Percentiles rank a stretch among this genome's conserved stretches.
Conservation (phyloP, 306 rosid species). For the Ormosia emarginata region DNA sequence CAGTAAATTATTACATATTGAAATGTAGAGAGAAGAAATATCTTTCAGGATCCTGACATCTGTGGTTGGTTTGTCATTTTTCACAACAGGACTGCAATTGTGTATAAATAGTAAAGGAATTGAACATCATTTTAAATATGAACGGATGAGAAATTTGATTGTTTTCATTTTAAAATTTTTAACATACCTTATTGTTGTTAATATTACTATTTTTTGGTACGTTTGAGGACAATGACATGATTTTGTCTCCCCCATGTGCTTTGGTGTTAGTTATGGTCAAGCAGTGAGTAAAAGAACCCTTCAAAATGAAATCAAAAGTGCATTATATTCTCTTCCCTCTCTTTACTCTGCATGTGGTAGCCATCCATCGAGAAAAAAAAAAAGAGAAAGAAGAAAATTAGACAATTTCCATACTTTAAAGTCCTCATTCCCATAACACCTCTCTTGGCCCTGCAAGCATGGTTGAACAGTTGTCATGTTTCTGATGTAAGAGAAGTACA, state of each 20-base stretch:
- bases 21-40: slow-evolving; percentile 6
- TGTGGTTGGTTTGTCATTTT: slow-evolving; percentile 38
- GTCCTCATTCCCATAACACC: slow-evolving; percentile 3
- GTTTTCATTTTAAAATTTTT: not conserved
- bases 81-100: slow-evolving; percentile 19
- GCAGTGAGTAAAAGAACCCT: slow-evolving; percentile 39
- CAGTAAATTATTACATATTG: slow-evolving; percentile 9
- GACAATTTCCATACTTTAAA: not conserved
- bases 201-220: not conserved
- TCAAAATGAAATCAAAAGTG: slow-evolving; percentile 34
- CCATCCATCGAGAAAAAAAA: slow-evolving; percentile 28
- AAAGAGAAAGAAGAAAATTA: not conserved
- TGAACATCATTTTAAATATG: slow-evolving; percentile 26
- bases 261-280: slow-evolving; percentile 36
- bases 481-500: slow-evolving; percentile 21
- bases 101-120: slow-evolving; percentile 21
- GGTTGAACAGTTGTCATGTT: slow-evolving; percentile 3
- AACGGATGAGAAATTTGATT: slow-evolving; percentile 38
- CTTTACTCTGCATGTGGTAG: slow-evolving; percentile 37
- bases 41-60: slow-evolving; percentile 29
- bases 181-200: not conserved
- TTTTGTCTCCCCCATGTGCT: slow-evolving; percentile 45
- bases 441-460: not conserved
- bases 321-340: slow-evolving; percentile 32
- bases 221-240: slow-evolving; percentile 38